Conservation (phyloP, 2,329 filamentous ascomycete species). For the Penicillium sp. region DNA sequence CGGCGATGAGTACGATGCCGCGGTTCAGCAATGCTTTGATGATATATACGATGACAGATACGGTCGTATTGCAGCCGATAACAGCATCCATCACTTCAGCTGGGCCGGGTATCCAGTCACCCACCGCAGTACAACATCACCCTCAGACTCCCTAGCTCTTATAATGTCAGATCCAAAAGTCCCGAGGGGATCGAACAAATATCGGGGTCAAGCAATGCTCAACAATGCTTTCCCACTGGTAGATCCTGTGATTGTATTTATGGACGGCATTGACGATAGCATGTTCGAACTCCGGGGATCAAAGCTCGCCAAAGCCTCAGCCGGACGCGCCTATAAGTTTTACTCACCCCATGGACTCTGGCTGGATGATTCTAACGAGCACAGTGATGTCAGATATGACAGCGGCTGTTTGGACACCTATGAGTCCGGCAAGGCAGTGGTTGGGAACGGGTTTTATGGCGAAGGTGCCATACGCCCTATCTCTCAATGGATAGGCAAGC, state of each 20-base stretch:
- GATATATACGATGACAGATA: neutral
- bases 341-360: conserved; percentile 28
- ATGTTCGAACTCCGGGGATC: conserved; percentile 7
- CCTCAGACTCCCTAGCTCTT: conserved; percentile 25
- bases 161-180: conserved; percentile 19
- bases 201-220: conserved; percentile 16
- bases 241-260: conserved; percentile 24
- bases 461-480: conserved; percentile 1
- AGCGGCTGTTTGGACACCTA: conserved; percentile 5
- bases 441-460: conserved; percentile 19
- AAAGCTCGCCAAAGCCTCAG: conserved; percentile 13
- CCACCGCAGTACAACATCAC: conserved; percentile 17
- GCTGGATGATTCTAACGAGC: conserved; percentile 5
- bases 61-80: neutral
- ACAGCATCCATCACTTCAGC: conserved; percentile 28
- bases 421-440: neutral
- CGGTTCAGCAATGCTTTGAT: neutral
- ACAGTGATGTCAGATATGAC: conserved; percentile 9
- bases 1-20: neutral
- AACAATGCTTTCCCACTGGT: conserved; percentile 16
- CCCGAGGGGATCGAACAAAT: neutral
- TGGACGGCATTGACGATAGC: neutral
- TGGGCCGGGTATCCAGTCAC: conserved; percentile 20
- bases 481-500: neutral
- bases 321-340: conserved; percentile 18